A percentile compares a stretch with the other conserved stretches of the same genome.
Evolutionary conservation across 352 stramenopile species (phyloP).

Genomic region (Thalassiosira sp.): DNA sequence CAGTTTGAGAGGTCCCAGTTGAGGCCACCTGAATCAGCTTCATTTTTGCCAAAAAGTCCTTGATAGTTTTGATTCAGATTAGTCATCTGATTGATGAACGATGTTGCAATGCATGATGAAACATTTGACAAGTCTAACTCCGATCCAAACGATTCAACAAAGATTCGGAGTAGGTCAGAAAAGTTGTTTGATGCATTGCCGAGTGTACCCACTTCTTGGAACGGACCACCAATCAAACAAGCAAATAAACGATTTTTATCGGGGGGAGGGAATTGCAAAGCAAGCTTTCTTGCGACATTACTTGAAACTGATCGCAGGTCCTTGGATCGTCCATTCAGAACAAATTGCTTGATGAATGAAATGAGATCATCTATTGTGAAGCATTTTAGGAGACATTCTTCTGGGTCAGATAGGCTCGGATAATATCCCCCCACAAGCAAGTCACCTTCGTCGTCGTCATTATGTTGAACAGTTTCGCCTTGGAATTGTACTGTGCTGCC

Average conservation of each 20-base stretch:
- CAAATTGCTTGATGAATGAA: slow-evolving; percentile 72
- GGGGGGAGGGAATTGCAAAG: slow-evolving; percentile 16
- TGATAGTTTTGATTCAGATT: slow-evolving; percentile 33
- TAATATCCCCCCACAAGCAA: slow-evolving; percentile 37
- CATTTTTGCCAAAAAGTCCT: slow-evolving; percentile 16
- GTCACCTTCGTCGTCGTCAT: slow-evolving; percentile 36
- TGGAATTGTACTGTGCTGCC: slow-evolving; percentile 1
- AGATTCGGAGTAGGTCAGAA: slow-evolving; percentile 55
- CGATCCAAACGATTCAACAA: slow-evolving; percentile 49
- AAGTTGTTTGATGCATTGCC: slow-evolving; percentile 59
- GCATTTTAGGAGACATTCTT: slow-evolving; percentile 35
- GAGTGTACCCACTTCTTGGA: slow-evolving; percentile 51
- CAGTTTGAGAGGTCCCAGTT: slow-evolving; percentile 68
- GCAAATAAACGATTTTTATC: slow-evolving; percentile 57
- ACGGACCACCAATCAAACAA: slow-evolving; percentile 49
- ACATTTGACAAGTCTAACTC: slow-evolving; percentile 45
- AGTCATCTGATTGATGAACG: slow-evolving; percentile 54
- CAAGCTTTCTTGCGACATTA: slow-evolving; percentile 58
- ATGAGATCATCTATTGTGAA: slow-evolving; percentile 66
- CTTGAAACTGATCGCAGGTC: slow-evolving; percentile 57
- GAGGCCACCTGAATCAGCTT: slow-evolving; percentile 27
- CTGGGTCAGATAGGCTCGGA: slow-evolving; percentile 30
- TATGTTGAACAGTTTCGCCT: background rate
- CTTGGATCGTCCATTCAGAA: slow-evolving; percentile 56
- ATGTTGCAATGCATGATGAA: slow-evolving; percentile 34